phyloP scores from a whole-genome alignment of 352 stramenopile species.

The Pythium angustatum region DNA sequence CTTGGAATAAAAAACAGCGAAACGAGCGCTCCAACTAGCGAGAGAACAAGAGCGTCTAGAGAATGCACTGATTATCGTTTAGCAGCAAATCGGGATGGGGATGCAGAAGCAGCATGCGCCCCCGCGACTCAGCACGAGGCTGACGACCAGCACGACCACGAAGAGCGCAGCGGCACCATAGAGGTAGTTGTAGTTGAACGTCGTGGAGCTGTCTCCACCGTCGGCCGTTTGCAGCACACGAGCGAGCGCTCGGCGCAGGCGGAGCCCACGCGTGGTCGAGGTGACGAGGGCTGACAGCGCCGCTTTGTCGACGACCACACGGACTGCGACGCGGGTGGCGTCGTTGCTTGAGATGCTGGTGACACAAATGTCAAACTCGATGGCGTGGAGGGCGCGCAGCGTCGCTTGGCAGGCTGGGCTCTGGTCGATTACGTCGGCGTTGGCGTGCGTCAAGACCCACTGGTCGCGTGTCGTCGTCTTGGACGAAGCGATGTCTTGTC shows the following conservation, averaged over 20 bases:
- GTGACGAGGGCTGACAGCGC: not conserved
- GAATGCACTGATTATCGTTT: not conserved
- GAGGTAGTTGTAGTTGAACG: conserved; percentile 20
- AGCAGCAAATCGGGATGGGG: conserved; percentile 21
- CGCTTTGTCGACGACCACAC: conserved; percentile 14
- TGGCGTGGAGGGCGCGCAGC: not conserved
- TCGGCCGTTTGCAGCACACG: not conserved
- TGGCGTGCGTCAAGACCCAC: conserved; percentile 7
- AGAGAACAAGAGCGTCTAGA: not conserved
- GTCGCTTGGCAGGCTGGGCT: conserved; percentile 1
- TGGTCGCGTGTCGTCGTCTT: not conserved
- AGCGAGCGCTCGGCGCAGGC: not conserved
- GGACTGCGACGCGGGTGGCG: not conserved
- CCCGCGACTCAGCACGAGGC: conserved; percentile 10
- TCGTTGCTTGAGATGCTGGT: not conserved
- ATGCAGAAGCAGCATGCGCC: conserved; percentile 18
- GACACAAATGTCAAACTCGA: conserved; percentile 11
- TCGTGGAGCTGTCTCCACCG: not conserved
- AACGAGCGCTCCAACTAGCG: not conserved
- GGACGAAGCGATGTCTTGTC: not conserved
- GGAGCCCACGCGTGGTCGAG: not conserved
- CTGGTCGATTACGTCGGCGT: not conserved
- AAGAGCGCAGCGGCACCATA: conserved; percentile 9
- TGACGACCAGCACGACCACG: conserved; percentile 12
- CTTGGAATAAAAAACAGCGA: too few species aligned